phyloP scores from a whole-genome alignment of 257 asterid genomes.

The Plantago elongata region DNA sequence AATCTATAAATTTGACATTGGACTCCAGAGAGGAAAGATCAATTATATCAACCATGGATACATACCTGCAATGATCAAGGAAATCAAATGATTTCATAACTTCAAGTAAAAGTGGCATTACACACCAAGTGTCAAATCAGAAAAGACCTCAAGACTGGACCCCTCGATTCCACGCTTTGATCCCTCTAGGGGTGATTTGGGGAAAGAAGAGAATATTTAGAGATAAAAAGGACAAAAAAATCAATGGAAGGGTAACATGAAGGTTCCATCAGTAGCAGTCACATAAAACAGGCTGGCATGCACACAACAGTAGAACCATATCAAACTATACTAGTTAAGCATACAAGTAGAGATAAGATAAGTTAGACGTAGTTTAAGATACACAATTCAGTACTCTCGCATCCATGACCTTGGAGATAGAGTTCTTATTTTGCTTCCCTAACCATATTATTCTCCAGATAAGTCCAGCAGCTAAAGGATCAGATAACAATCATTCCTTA shows the following conservation, averaged over 20 bases:
- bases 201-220: too few relatives aligned
- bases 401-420: not conserved
- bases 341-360: not conserved
- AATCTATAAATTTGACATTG: slow-evolving; percentile 58
- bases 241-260: not conserved
- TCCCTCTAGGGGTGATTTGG: too few relatives aligned
- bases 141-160: too few relatives aligned
- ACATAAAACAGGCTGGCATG: not conserved
- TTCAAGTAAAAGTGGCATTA: too few relatives aligned
- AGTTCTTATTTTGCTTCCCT: not conserved
- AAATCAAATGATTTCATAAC: not conserved
- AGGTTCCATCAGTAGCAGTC: not conserved
- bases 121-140: too few relatives aligned
- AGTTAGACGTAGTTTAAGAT: not conserved
- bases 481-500: not conserved
- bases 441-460: not conserved
- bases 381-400: slow-evolving; percentile 30
- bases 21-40: slow-evolving; percentile 59
- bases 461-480: not conserved
- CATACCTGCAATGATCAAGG: slow-evolving; percentile 51
- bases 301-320: not conserved
- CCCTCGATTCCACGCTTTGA: too few relatives aligned
- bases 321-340: not conserved
- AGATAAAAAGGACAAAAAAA: too few relatives aligned
- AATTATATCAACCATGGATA: slow-evolving; percentile 72